A percentile compares a stretch with the other conserved stretches of the same genome.
Evolutionary conservation across 768 basidiomycete species (phyloP).

Genomic region (Mycena chlorophos): DNA sequence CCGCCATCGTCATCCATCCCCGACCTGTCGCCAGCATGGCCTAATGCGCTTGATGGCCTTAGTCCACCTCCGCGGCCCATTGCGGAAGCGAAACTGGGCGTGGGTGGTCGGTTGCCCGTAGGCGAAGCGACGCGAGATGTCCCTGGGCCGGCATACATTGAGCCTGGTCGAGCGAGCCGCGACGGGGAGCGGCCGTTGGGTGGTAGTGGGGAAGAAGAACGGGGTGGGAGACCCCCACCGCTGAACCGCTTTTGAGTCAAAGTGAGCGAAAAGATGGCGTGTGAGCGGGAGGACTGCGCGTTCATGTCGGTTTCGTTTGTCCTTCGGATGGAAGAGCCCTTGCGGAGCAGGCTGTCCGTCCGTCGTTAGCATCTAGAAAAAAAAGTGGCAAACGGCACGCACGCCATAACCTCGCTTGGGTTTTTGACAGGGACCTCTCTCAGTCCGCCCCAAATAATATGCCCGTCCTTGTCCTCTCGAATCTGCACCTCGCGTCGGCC

Average conservation of each 20-base stretch:
- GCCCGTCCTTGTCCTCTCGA: slow-evolving; percentile 94
- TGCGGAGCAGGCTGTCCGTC: slow-evolving; percentile 69
- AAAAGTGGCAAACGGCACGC: slow-evolving; percentile 37
- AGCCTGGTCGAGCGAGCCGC: slow-evolving; percentile 80
- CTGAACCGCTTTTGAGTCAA: slow-evolving; percentile 86
- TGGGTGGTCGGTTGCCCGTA: slow-evolving; percentile 73
- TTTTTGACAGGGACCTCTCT: slow-evolving; percentile 88
- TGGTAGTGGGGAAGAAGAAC: slow-evolving; percentile 77
- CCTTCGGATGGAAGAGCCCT: slow-evolving; percentile 86
- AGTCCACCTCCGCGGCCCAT: slow-evolving; percentile 68
- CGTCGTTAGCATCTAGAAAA: slow-evolving; percentile 18
- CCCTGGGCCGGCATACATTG: slow-evolving; percentile 53
- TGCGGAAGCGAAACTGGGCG: slow-evolving; percentile 76
- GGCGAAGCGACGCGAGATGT: slow-evolving; percentile 71
- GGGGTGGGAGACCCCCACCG: slow-evolving; percentile 67
- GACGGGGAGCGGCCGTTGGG: slow-evolving; percentile 73
- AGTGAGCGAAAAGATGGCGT: slow-evolving; percentile 98
- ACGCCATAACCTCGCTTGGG: slow-evolving; percentile 89
- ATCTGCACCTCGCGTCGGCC: slow-evolving; percentile 87
- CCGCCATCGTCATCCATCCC: slow-evolving; percentile 62
- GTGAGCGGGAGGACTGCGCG: slow-evolving; percentile 94
- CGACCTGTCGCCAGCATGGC: slow-evolving; percentile 57
- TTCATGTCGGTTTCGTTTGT: slow-evolving; percentile 99
- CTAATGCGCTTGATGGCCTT: slow-evolving; percentile 81
- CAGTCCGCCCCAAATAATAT: slow-evolving; percentile 96